Evolutionary conservation across 352 stramenopile genomes (phyloP), one percentile per base, ranked within the genome.

Genomic region (Phytophthora pluvialis): DNA sequence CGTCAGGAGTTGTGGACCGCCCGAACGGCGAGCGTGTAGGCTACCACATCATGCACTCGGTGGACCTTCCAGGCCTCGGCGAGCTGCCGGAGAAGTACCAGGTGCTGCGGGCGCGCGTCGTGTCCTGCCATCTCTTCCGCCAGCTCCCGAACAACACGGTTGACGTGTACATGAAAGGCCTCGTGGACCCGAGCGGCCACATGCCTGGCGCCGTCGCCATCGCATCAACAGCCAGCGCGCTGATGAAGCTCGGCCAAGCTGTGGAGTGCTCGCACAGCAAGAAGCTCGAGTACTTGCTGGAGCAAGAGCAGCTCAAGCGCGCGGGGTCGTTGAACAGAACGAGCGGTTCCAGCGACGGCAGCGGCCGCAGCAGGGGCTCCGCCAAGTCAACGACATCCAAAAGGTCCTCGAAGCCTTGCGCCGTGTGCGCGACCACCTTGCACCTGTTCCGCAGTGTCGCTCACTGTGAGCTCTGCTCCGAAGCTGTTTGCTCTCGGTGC

Each of bases 1-100:
- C 76, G 35, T 82, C 77, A 16, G 83, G 83, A 25, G 69, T 60
- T 6, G 39, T 77, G 10, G 42, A 64, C 4, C 55, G 46, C 1
- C 18, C 72, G 15, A 70, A 67, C 26, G 74, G 77, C 15, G 76
- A 89, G 35, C 68, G 54, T 5, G 53, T 91, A 1, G 83, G 80
- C 7, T 91, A 85, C 65, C 61, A 88, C 50, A 63, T 91, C 44
- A 78, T 78, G 51, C 83, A 90, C 65, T 90, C 80, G 3, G 70
- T 91, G 6, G 55, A 69, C 26, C 69, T 89, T 21, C 65, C 79
- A 6, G 69, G 74, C 11, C 74, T 81, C 25, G 77, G 75, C 0
- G 75, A 75, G 47, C 75, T 90, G 49, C 63, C 67, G 9, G 78
- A 83, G n/a, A 72, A 86, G 62, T 75, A 74, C 38, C 73, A 86